Conservation (phyloP, 192 early-diverging fungal genomes). For the Diversispora eburnea region DNA sequence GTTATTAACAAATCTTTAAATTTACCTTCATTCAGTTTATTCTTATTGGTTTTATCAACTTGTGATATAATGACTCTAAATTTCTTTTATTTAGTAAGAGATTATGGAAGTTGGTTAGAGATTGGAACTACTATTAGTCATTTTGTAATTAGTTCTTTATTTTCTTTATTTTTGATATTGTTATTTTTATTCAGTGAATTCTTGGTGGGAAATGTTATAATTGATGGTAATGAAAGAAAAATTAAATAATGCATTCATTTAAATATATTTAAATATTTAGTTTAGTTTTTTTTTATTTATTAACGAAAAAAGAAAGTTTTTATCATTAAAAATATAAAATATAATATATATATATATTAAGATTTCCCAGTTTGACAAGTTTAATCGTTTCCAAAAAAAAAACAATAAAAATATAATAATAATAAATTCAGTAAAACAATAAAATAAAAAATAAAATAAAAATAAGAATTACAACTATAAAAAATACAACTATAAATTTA, state of each 20-base stretch:
- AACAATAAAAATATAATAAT: no score
- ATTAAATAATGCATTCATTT: no score
- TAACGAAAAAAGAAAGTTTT: no score
- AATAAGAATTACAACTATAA: not conserved
- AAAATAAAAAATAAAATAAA: no score
- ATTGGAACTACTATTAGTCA: slow-evolving; percentile 96
- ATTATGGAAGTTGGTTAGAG: slow-evolving; percentile 93
- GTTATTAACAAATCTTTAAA: slow-evolving; percentile 72
- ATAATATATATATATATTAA: no score
- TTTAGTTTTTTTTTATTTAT: no score
- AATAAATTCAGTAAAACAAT: no score
- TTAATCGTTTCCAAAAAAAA: no score
- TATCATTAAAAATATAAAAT: no score
- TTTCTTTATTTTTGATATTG: slow-evolving; percentile 88
- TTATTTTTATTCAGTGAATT: slow-evolving; percentile 76
- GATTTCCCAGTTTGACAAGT: no score
- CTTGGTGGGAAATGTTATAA: slow-evolving; percentile 44
- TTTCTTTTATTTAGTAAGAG: slow-evolving; percentile 92
- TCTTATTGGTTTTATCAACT: slow-evolving; percentile 79
- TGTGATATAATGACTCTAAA: slow-evolving; percentile 94
- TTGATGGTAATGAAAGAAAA: not conserved
- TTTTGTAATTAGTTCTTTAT: slow-evolving; percentile 88
- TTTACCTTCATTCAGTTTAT: slow-evolving; percentile 82
- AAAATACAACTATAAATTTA: not conserved
- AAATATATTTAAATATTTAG: no score